Percentiles rank a stretch among this genome's conserved stretches.
Conservation (phyloP, 1,284 basidiomycete species). For the Boletus smithii region DNA sequence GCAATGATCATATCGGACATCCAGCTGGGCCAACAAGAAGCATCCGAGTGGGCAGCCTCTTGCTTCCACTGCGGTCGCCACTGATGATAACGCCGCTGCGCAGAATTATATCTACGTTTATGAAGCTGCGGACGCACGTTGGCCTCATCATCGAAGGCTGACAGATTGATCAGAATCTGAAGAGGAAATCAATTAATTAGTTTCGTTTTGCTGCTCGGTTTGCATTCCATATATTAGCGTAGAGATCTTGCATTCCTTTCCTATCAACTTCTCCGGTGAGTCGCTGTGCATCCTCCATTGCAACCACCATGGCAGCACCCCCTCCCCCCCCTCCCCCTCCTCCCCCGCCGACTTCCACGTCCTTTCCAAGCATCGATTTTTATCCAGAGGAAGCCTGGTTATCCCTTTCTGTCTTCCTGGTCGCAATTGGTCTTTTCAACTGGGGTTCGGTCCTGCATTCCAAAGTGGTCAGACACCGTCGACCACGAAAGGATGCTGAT, state of each 20-base stretch:
- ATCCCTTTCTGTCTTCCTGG: constrained; percentile 42
- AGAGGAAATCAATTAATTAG: not conserved
- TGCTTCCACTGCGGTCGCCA: too few species aligned
- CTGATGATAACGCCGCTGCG: too few species aligned
- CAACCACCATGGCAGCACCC: constrained; percentile 3
- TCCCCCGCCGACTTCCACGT: not conserved
- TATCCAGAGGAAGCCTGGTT: constrained; percentile 47
- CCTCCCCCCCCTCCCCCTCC: not conserved
- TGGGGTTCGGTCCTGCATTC: constrained; percentile 25
- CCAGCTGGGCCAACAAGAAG: too few species aligned
- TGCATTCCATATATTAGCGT: constrained; percentile 16
- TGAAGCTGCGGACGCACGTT: not conserved
- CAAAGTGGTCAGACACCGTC: constrained; percentile 20
- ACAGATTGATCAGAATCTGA: not conserved
- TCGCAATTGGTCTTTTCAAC: constrained; percentile 40
- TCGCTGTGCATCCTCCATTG: not conserved
- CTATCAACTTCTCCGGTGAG: not conserved
- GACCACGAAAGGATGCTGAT: constrained; percentile 8
- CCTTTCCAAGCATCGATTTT: not conserved
- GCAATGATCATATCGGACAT: too few species aligned
- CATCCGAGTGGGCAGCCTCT: too few species aligned
- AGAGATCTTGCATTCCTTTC: not conserved
- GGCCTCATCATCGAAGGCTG: too few species aligned
- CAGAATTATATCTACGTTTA: too few species aligned
- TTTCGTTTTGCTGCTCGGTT: not conserved